Evolutionary conservation across 2,329 filamentous ascomycete species (phyloP).

Genomic region (Fusarium coffeatum): DNA sequence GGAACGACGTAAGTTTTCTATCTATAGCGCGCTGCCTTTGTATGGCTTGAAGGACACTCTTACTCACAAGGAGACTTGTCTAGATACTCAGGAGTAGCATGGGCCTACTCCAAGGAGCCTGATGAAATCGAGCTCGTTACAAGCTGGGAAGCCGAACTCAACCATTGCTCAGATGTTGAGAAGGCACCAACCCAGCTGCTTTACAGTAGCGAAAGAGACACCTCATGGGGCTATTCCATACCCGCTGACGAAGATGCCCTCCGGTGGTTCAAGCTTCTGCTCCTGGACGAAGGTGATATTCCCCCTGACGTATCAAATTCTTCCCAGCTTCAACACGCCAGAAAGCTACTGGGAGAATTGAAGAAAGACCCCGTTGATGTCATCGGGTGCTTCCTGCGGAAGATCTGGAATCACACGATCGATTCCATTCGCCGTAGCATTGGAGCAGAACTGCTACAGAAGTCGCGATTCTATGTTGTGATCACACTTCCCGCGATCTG

Average conservation of each 20-base stretch:
- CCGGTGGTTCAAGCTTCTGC: conserved; percentile 57
- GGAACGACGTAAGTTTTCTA: conserved; percentile 56
- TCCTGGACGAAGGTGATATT: conserved; percentile 51
- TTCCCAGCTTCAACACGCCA: conserved; percentile 31
- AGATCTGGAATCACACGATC: conserved; percentile 50
- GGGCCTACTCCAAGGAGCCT: conserved; percentile 47
- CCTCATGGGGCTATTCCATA: conserved; percentile 51
- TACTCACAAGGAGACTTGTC: rapidly evolving
- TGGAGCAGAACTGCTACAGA: conserved; percentile 28
- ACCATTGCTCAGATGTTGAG: conserved; percentile 44
- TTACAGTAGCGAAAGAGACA: not conserved
- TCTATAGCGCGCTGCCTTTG: no score
- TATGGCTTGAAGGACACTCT: rapidly evolving
- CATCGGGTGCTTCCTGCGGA: conserved; percentile 48
- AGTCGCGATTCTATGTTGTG: conserved; percentile 51
- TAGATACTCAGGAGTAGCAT: conserved; percentile 57
- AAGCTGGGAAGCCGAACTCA: conserved; percentile 43
- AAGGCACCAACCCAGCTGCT: conserved; percentile 50
- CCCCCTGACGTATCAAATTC: conserved; percentile 36
- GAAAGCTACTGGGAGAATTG: rapidly evolving
- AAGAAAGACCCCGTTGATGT: conserved; percentile 46
- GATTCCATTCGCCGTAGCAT: conserved; percentile 42
- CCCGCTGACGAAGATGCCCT: conserved; percentile 39
- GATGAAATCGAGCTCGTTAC: conserved; percentile 49
- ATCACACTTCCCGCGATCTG: conserved; percentile 60